phyloP scores from a whole-genome alignment of 2,329 filamentous ascomycete genomes.

The Lasiodiplodia hormozganensis region DNA sequence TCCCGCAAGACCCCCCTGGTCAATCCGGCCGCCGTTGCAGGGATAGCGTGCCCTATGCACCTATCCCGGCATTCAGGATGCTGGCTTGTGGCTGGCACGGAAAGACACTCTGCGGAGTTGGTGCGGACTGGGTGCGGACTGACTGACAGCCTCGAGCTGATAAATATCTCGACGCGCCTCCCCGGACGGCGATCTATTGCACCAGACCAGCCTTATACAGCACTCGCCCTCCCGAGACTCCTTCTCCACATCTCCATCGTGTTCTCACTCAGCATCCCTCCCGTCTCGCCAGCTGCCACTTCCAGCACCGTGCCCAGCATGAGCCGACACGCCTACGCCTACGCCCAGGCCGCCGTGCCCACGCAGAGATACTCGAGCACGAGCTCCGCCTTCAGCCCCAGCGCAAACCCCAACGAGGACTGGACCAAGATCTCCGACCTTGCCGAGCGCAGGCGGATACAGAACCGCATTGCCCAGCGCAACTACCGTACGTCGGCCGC shows the following conservation, averaged over 20 bases:
- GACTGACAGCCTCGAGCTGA: constrained; percentile 32
- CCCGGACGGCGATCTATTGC: constrained; percentile 32
- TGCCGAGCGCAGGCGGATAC: constrained; percentile 89
- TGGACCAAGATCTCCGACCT: constrained; percentile 99
- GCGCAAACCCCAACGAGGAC: constrained; percentile 94
- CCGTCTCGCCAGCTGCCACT: constrained; percentile 25
- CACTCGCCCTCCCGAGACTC: constrained; percentile 28
- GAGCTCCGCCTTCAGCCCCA: constrained; percentile 93
- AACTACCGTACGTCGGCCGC: constrained; percentile 81
- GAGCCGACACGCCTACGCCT: constrained; percentile 56
- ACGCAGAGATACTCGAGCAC: constrained; percentile 76
- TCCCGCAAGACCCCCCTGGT: constrained; percentile 21
- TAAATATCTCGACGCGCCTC: constrained; percentile 38
- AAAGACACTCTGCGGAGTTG: constrained; percentile 33
- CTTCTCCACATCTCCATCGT: constrained; percentile 20
- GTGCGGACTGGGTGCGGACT: constrained; percentile 15
- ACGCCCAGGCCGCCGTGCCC: constrained; percentile 48
- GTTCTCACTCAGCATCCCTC: constrained; percentile 24
- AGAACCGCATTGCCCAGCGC: constrained; percentile 96
- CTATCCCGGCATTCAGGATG: constrained; percentile 33
- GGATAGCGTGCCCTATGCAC: constrained; percentile 34
- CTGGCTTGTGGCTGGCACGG: constrained; percentile 35
- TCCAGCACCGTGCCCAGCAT: constrained; percentile 41
- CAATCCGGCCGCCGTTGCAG: constrained; percentile 32
- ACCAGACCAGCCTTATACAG: constrained; percentile 26